phyloP scores from a whole-genome alignment of 148 eudicot species.

The Diospyros kaki region DNA sequence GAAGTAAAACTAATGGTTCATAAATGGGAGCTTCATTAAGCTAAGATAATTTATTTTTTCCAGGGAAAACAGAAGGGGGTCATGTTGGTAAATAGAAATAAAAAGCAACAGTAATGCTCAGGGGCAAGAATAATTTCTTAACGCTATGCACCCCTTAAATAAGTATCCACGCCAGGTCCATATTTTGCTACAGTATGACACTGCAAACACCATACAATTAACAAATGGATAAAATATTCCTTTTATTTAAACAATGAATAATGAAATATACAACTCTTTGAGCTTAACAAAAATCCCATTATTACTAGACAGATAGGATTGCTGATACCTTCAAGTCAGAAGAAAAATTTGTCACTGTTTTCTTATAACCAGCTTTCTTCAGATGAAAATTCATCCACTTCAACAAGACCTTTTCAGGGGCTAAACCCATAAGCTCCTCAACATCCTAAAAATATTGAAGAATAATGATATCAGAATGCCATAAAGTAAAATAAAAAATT shows the following conservation, averaged over 20 bases:
- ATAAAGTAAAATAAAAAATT: not conserved
- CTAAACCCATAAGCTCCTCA: constrained; percentile 84
- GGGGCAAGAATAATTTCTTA: not conserved
- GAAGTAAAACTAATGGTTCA: not conserved
- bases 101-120: not conserved
- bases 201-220: not conserved
- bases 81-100: constrained; percentile 5
- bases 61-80: not conserved
- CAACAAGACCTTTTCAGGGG: constrained; percentile 87
- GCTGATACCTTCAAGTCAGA: constrained; percentile 80
- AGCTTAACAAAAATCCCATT: not conserved
- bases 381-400: constrained; percentile 99
- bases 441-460: constrained; percentile 53
- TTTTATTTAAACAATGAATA: not conserved
- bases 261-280: not conserved
- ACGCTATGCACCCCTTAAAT: not conserved
- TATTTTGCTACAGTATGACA: not conserved
- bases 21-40: not conserved
- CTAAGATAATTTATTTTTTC: too few species aligned
- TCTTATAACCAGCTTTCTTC: constrained; percentile 79
- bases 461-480: constrained; percentile 12
- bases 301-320: not conserved
- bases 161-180: not conserved
- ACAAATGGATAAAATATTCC: not conserved
- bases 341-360: constrained; percentile 72